Conservation (phyloP, 2,329 filamentous ascomycete species). For the Cordyceps cateniannulata region DNA sequence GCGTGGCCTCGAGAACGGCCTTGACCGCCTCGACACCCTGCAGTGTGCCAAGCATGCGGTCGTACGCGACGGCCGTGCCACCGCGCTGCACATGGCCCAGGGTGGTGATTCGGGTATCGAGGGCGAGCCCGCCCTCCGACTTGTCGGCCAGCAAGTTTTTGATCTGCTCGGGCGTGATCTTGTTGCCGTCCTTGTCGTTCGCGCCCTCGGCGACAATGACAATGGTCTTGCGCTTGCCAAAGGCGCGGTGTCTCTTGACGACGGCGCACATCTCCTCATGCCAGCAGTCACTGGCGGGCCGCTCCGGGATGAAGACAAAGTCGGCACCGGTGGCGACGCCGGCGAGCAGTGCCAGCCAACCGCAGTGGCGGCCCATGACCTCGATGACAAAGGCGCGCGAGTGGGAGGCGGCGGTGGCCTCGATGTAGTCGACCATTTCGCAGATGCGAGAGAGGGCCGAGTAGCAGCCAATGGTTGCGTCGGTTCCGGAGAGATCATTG, state of each 20-base stretch:
- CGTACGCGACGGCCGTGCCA: slow-evolving; percentile 86
- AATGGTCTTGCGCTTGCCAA: slow-evolving; percentile 95
- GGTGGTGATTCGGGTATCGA: slow-evolving; percentile 92
- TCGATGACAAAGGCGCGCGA: slow-evolving; percentile 96
- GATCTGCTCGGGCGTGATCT: slow-evolving; percentile 74
- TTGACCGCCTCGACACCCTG: slow-evolving; percentile 93
- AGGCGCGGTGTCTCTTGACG: slow-evolving; percentile 69
- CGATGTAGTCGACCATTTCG: slow-evolving; percentile 93
- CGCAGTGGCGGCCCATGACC: slow-evolving; percentile 97
- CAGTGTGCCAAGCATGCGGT: slow-evolving; percentile 85
- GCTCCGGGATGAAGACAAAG: slow-evolving; percentile 95
- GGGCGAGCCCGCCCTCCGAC: slow-evolving; percentile 56
- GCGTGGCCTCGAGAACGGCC: slow-evolving; percentile 81
- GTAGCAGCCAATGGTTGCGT: slow-evolving; percentile 96
- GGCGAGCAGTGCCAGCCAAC: slow-evolving; percentile 94
- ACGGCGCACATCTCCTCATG: slow-evolving; percentile 78
- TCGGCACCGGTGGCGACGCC: slow-evolving; percentile 93
- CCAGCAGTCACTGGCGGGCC: slow-evolving; percentile 83
- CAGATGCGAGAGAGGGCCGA: slow-evolving; percentile 90
- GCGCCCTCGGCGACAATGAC: slow-evolving; percentile 97
- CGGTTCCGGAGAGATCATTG: slow-evolving; percentile 95
- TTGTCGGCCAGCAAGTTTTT: slow-evolving; percentile 80
- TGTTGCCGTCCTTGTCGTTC: slow-evolving; percentile 74
- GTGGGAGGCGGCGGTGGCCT: slow-evolving; percentile 90
- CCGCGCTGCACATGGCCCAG: slow-evolving; percentile 96